Conservation (phyloP, 2,329 filamentous ascomycete genomes). For the Alternaria metachromatica region DNA sequence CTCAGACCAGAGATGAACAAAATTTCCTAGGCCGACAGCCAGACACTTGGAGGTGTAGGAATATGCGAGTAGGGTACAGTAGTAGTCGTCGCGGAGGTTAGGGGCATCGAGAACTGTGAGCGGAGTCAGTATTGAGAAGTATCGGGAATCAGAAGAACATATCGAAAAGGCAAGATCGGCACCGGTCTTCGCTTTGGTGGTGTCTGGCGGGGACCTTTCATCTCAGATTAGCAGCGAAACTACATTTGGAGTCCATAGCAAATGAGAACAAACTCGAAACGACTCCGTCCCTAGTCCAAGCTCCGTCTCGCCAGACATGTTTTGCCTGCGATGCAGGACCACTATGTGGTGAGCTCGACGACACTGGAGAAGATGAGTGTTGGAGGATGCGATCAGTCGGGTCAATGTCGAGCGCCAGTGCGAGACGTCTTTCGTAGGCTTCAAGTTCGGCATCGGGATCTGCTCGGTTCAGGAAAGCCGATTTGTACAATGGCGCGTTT, state of each 20-base stretch:
- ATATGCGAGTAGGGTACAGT: constrained; percentile 90
- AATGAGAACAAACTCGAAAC: constrained; percentile 40
- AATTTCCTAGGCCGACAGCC: constrained; percentile 80
- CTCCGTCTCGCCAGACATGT: constrained; percentile 51
- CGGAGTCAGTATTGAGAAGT: constrained; percentile 40
- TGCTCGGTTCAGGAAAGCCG: constrained; percentile 60
- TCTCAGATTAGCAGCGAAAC: constrained; percentile 10
- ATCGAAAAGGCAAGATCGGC: constrained; percentile 80
- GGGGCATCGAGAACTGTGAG: constrained; percentile 85
- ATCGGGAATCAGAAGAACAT: constrained; percentile 41
- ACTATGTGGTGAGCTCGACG: constrained; percentile 6
- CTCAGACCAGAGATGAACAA: constrained; percentile 91
- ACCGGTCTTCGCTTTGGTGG: constrained; percentile 53
- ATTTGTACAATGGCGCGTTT: constrained; percentile 70
- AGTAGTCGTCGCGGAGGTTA: constrained; percentile 90
- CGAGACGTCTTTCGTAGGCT: constrained; percentile 76
- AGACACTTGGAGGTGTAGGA: constrained; percentile 75
- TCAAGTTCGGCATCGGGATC: constrained; percentile 67
- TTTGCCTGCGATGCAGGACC: constrained; percentile 10
- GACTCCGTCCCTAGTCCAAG: constrained; percentile 48
- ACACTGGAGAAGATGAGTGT: constrained; percentile 22
- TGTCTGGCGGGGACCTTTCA: constrained; percentile 35
- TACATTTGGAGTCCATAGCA: background rate
- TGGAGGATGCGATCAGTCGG: constrained; percentile 69
- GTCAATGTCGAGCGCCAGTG: constrained; percentile 81